Evolutionary conservation across 106 monocot species (phyloP), one percentile per base, ranked within the genome.

Genomic region (Apostasia ramifera): DNA sequence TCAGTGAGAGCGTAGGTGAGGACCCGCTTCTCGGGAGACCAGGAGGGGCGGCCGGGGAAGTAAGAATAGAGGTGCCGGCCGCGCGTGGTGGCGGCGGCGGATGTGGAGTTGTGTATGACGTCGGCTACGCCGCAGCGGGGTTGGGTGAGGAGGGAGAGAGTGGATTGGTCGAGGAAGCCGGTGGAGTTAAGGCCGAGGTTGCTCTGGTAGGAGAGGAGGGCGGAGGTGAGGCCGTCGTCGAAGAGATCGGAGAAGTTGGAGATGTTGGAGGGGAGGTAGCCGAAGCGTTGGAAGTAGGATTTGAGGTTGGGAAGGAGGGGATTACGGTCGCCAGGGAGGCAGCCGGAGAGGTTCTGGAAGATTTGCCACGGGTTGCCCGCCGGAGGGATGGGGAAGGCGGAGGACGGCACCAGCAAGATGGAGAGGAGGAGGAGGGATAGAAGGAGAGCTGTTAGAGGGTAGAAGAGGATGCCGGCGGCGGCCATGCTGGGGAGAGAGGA

Each of bases 101-200:
- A 76, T 1, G 81, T 79, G 51, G 75, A 77, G 74, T 87, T 86
- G 44, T 12, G 44, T 73, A 80, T 69, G 42, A 87, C 50, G 73
- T 97, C 97, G 8, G 97, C 66, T 53, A 97, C 77, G 55, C 97
- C 92, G 77, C 97, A 97, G 15, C 97, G 86, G 0, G 97, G 97
- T 39, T 56, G 45, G 53, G 81, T 64, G 78, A 97, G 76, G 71
- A 82, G 66, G 39, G 71, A 68, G 65, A 97, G 39, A 60, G 97
- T 97, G 61, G 70, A 9, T 3, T 11, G 26, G 77, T 97, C 97
- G 40, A 97, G 85, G 40, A 43, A 2, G 53, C 97, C 97, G 54
- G 86, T 86, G 58, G 42, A 14, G 70, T 86, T 81, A 51, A 97
- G 80, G 43, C 73, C 57, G 70, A 97, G 83, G 75, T 87, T 81